phyloP scores from a whole-genome alignment of 805 yeast genomes.

The Wickerhamiella kurtzmanii region DNA sequence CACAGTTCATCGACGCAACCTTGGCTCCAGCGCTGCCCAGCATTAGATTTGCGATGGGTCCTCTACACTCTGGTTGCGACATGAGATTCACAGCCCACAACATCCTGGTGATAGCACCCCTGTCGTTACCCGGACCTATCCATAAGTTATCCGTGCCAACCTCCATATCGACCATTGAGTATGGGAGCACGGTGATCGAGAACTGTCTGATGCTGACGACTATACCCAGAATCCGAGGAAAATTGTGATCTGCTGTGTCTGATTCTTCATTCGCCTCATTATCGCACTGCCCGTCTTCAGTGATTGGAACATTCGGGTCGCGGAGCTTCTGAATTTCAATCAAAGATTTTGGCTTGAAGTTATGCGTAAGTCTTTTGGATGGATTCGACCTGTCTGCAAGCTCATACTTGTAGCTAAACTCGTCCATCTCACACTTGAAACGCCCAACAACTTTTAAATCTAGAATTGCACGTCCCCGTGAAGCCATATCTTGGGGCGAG shows the following conservation, averaged over 20 bases:
- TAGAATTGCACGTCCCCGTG: neutral
- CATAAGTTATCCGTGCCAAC: too few relatives aligned
- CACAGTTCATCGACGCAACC: neutral
- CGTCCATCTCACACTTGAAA: neutral
- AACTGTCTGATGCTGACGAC: too few relatives aligned
- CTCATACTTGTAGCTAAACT: neutral
- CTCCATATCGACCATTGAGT: too few relatives aligned
- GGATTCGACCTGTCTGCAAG: neutral
- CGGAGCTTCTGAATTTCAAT: neutral
- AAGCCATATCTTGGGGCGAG: neutral
- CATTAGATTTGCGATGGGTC: neutral
- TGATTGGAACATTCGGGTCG: neutral
- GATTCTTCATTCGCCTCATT: too few relatives aligned
- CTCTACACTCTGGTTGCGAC: neutral
- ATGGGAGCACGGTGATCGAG: too few relatives aligned
- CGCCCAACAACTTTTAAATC: neutral
- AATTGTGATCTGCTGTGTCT: too few relatives aligned
- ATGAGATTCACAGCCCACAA: neutral
- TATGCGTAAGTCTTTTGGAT: neutral
- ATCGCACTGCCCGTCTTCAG: neutral
- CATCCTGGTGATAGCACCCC: neutral
- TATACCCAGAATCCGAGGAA: too few relatives aligned
- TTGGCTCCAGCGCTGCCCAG: neutral
- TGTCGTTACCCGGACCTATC: neutral
- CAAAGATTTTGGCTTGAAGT: neutral